These are phyloP conservation scores for Trametes sanguinea DNA, from an alignment of 768 basidiomycete genomes.

Conservation along the genomic window DNA sequence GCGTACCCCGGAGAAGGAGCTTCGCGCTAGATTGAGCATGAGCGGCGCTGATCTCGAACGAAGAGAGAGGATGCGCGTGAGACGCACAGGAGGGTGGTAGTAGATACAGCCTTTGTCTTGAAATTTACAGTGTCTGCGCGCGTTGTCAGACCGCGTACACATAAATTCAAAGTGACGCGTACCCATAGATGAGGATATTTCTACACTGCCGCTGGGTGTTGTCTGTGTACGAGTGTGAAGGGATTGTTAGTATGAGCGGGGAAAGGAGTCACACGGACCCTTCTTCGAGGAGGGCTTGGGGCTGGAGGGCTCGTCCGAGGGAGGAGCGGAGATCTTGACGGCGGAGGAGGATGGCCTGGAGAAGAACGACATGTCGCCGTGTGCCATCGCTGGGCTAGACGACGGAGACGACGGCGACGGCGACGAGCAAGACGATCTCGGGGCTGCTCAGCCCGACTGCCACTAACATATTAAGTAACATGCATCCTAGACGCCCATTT, in stretches of 20 bases:
- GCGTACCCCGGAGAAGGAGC: slow-evolving; percentile 33
- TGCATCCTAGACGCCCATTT: background rate
- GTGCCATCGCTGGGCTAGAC: slow-evolving; percentile 29
- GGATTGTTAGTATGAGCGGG: slow-evolving; percentile 13
- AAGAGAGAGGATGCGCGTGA: background rate
- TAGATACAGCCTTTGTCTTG: slow-evolving; percentile 87
- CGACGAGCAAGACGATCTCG: background rate
- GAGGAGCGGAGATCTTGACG: slow-evolving; percentile 72
- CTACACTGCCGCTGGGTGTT: slow-evolving; percentile 79
- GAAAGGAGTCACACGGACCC: slow-evolving; percentile 30
- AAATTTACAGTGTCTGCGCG: slow-evolving; percentile 73
- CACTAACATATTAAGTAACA: too few species aligned
- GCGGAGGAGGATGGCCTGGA: slow-evolving; percentile 62
- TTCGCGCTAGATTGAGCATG: slow-evolving; percentile 24
- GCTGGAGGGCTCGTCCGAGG: slow-evolving; percentile 42
- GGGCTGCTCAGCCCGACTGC: too few species aligned
- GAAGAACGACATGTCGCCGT: slow-evolving; percentile 66
- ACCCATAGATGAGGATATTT: slow-evolving; percentile 93
- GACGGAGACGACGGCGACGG: slow-evolving; percentile 8
- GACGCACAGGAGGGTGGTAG: slow-evolving; percentile 70
- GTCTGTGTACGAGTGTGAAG: slow-evolving; percentile 44
- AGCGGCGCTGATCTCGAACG: slow-evolving; percentile 11
- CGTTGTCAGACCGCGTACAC: background rate
- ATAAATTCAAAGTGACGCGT: slow-evolving; percentile 15
- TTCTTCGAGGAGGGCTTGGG: slow-evolving; percentile 46